phyloP scores from a whole-genome alignment of 2,329 filamentous ascomycete genomes.

The Coniella vitis region DNA sequence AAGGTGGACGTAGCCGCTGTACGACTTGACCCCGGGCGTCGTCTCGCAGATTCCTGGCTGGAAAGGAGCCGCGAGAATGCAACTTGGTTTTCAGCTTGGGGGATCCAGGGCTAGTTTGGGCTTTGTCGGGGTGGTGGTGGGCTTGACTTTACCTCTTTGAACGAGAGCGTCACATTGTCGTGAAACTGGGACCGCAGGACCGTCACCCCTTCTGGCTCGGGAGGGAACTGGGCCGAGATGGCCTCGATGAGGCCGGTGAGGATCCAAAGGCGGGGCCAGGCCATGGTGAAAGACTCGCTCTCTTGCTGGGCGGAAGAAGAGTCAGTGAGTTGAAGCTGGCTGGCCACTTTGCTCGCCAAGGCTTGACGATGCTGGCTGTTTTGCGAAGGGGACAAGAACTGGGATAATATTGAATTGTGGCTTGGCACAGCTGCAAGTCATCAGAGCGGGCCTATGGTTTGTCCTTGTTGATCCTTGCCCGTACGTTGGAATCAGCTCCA shows the following conservation, averaged over 20 bases:
- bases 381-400: no score
- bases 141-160: constrained; percentile 34
- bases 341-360: neutral
- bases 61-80: no score
- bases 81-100: no score
- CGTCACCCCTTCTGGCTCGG: constrained; percentile 29
- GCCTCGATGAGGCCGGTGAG: neutral
- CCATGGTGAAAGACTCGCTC: no score
- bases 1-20: constrained; percentile 11
- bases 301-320: neutral
- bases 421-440: no score
- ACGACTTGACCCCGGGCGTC: constrained; percentile 12
- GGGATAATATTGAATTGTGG: no score
- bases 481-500: no score
- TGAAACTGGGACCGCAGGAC: constrained; percentile 31
- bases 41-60: constrained; percentile 13
- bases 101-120: no score
- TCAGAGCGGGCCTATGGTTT: no score
- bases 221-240: constrained; percentile 30
- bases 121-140: no score
- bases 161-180: constrained; percentile 33
- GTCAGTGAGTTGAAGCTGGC: neutral
- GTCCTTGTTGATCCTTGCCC: no score
- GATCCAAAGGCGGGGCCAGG: neutral
- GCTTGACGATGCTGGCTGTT: no score